Percentiles rank a stretch among this genome's conserved stretches.
Evolutionary conservation across 345 rosid species (phyloP).

Genomic region (Citrus reticulata): DNA sequence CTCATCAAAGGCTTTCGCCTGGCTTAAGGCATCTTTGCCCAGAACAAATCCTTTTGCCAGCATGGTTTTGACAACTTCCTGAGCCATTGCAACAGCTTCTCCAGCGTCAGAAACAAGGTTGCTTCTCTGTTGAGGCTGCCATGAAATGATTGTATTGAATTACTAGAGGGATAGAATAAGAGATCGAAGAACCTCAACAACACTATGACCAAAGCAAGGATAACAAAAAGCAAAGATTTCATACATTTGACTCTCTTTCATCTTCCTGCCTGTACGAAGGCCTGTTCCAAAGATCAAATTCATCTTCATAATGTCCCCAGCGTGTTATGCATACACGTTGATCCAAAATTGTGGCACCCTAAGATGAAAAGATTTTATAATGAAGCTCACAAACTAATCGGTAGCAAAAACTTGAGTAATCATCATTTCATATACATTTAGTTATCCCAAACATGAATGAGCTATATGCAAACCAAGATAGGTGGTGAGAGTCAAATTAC

Average conservation of each 20-base stretch:
- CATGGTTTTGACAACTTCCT: slow-evolving; percentile 70
- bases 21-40: slow-evolving; percentile 70
- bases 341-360: slow-evolving; percentile 83
- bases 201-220: not conserved
- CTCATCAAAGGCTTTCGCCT: slow-evolving; percentile 68
- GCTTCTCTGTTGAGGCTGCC: slow-evolving; percentile 27
- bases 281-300: slow-evolving; percentile 52
- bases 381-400: not conserved
- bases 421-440: not conserved
- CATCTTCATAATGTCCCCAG: slow-evolving; percentile 67
- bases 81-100: slow-evolving; percentile 66
- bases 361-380: slow-evolving; percentile 3
- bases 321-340: slow-evolving; percentile 70
- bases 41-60: slow-evolving; percentile 58
- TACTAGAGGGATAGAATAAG: not conserved
- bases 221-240: slow-evolving; percentile 2
- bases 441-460: not conserved
- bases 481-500: not conserved
- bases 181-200: not conserved
- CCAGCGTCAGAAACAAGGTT: slow-evolving; percentile 50
- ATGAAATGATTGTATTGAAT: slow-evolving; percentile 5
- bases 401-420: not conserved
- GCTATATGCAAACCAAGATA: not conserved
- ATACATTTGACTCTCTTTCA: slow-evolving; percentile 49
- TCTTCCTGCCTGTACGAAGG: slow-evolving; percentile 31